Evolutionary conservation across 768 basidiomycete genomes (phyloP).

Genomic region (Suillus subluteus): DNA sequence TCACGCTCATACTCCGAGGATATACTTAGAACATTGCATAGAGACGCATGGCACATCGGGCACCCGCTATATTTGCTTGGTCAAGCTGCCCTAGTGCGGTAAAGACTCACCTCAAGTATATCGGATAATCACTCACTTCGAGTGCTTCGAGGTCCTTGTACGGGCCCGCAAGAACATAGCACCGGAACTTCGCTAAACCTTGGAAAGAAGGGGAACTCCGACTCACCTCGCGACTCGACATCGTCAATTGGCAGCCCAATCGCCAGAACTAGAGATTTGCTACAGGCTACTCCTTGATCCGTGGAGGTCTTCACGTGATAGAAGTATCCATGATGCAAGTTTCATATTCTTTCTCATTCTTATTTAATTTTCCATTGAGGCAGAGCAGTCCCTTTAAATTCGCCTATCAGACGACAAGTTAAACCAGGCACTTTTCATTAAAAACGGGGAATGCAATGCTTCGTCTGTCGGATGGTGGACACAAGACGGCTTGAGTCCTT

Average conservation of each 20-base stretch:
- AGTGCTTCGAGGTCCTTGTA: conserved; percentile 8
- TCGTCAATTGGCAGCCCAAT: not conserved
- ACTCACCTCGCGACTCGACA: not conserved
- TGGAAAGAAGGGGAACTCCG: conserved; percentile 1
- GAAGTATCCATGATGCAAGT: not conserved
- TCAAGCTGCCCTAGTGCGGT: not conserved
- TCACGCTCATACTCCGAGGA: not conserved
- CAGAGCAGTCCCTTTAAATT: conserved; percentile 2
- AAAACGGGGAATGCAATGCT: not conserved
- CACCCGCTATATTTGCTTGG: not conserved
- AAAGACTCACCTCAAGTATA: not conserved
- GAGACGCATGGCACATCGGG: conserved; percentile 1
- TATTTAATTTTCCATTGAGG: not conserved
- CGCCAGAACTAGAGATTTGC: not conserved
- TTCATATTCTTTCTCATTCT: not conserved
- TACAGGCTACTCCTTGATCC: not conserved
- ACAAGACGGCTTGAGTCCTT: not conserved
- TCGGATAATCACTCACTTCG: not conserved
- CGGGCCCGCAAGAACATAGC: not conserved
- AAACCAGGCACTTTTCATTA: conserved; percentile 1
- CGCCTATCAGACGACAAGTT: conserved; percentile 1
- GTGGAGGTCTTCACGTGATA: conserved; percentile 8
- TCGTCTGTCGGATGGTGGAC: not conserved
- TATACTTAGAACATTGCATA: not conserved
- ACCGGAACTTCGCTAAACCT: conserved; percentile 1